Evolutionary conservation across 106 monocot genomes (phyloP), one percentile per base, ranked within the genome.

Genomic region (Chionographis japonica): DNA sequence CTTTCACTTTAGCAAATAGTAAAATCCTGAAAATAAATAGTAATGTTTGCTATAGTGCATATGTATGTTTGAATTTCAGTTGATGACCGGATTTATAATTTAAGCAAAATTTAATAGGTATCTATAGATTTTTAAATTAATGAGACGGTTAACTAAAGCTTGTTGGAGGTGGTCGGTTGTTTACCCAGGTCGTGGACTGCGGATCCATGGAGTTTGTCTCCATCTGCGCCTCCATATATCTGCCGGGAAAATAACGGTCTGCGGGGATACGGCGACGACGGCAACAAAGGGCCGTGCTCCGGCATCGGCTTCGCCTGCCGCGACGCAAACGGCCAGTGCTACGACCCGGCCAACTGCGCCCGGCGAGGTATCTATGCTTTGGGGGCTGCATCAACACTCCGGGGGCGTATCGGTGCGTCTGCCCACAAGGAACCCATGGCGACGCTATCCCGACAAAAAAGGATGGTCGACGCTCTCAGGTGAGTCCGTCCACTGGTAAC

Each of bases 271-370:
- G 27, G 27, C 27, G 27, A 27, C 27, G 27, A 27, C 9, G 46
- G 46, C 52, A 18, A 1, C 17, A 37, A 72, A 10, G 68, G 60
- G 13, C 54, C 60, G 9, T 87, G 87, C 76, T 66, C 76, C 6
- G 87, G 87, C 42, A 56, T 74, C 13, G 79, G 83, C 27, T 71
- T 52, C 68, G 81, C 67, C 4, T 83, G 83, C 70, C 55, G 52
- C 16, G 67, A 63, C 6, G 20, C 2, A 4, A 71, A 85, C 46
- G 2, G 46, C 9, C 8, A 46, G 46, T 46, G 46, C 9, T 46
- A 46, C 9, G 46, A 46, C 46, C 9, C 46, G 46, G 2, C 46
- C 9, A 10, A 46, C 46, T 5, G 46, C 5, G 46, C 46, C 51
- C 65, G 5, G 65, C 8, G 46, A 46, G 18, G 7, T 43, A 65